These are phyloP conservation scores for Tolypocladium pustulatum DNA, from an alignment of 2,329 filamentous ascomycete genomes.

Conservation along the genomic window DNA sequence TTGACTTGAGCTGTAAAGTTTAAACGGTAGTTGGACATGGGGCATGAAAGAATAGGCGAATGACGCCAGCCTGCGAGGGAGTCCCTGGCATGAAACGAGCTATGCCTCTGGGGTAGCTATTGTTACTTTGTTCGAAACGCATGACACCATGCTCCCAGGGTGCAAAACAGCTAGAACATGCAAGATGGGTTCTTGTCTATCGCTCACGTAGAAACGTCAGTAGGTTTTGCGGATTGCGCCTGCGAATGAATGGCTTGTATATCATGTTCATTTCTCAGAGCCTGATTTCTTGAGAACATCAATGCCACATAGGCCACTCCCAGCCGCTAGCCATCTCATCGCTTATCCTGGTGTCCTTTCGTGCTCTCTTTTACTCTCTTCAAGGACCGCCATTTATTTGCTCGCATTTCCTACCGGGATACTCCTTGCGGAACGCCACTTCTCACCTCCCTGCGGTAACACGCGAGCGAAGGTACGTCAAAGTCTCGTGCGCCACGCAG, in stretches of 20 bases:
- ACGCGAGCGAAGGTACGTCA: background rate
- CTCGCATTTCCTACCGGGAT: too few relatives aligned
- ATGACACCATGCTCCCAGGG: background rate
- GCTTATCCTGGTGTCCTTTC: background rate
- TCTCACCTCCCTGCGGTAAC: background rate
- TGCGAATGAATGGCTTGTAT: background rate
- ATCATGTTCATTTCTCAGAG: background rate
- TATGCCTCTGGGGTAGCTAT: background rate
- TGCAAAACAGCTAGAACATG: background rate
- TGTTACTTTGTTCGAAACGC: background rate
- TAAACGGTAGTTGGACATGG: too few relatives aligned
- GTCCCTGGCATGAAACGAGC: background rate
- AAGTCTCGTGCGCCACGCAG: background rate
- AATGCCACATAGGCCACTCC: background rate
- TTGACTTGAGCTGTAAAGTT: background rate
- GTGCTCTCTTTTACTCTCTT: too few relatives aligned
- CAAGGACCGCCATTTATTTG: too few relatives aligned
- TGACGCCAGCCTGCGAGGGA: background rate
- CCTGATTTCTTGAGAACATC: background rate
- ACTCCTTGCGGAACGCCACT: too few relatives aligned
- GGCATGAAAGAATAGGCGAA: too few relatives aligned
- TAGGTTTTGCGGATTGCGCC: too few relatives aligned
- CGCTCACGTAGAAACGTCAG: too few relatives aligned
- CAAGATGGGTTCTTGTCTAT: too few relatives aligned
- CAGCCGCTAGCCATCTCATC: background rate